Evolutionary conservation across 495 filamentous ascomycete genomes (phyloP).

Genomic region (Daldinia childiae): DNA sequence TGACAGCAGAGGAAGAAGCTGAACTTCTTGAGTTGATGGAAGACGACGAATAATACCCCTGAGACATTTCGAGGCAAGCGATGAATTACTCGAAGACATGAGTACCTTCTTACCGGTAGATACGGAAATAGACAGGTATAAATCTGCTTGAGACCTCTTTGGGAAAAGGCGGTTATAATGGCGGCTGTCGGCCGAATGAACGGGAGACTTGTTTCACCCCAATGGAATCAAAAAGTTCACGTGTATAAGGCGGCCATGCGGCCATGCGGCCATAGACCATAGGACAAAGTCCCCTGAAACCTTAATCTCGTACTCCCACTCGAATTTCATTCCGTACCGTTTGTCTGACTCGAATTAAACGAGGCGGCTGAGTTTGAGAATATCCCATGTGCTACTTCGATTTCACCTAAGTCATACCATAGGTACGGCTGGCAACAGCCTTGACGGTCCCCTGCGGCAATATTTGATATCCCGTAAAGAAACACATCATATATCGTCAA

Average conservation of each 20-base stretch:
- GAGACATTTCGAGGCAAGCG: background rate
- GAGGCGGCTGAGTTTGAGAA: background rate
- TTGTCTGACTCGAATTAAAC: background rate
- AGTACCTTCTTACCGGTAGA: background rate
- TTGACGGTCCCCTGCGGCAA: constrained; percentile 15
- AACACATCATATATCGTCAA: background rate
- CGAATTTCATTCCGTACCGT: constrained; percentile 5
- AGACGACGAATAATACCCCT: constrained; percentile 65
- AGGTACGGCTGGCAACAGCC: constrained; percentile 8
- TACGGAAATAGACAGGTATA: background rate
- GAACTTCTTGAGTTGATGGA: constrained; percentile 91
- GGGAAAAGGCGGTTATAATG: background rate
- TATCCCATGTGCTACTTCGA: background rate
- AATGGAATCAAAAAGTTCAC: constrained; percentile 22
- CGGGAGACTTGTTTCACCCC: constrained; percentile 24
- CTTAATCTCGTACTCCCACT: constrained; percentile 22
- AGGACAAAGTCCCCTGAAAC: constrained; percentile 23
- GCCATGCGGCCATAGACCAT: background rate
- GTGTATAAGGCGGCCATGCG: constrained; percentile 22
- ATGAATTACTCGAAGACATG: background rate
- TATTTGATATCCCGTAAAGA: background rate
- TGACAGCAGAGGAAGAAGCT: constrained; percentile 84
- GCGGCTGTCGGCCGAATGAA: constrained; percentile 20
- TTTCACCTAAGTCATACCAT: background rate
- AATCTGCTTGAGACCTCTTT: background rate